Conservation (phyloP, 306 rosid genomes). For the Prunus salicina region DNA sequence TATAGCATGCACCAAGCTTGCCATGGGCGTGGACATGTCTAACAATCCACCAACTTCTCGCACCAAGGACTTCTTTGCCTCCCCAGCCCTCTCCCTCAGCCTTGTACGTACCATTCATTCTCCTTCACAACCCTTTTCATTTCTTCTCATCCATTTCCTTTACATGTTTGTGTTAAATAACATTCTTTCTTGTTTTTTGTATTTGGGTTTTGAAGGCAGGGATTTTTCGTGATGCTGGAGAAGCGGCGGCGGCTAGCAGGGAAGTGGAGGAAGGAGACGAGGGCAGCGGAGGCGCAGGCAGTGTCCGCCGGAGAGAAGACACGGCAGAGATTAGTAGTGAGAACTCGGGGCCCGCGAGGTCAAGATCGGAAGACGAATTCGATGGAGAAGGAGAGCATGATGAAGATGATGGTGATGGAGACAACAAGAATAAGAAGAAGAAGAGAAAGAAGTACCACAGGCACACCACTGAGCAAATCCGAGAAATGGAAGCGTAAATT, state of each 20-base stretch:
- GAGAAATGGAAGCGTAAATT: conserved; percentile 92
- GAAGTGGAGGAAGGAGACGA: conserved; percentile 90
- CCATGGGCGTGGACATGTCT: conserved; percentile 94
- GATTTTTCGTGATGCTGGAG: conserved; percentile 71
- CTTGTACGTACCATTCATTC: conserved; percentile 43
- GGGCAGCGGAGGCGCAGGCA: conserved; percentile 58
- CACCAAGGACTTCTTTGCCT: conserved; percentile 78
- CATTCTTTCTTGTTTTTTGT: background rate
- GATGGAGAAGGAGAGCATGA: conserved; percentile 63
- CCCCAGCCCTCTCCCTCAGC: conserved; percentile 96
- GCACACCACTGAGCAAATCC: conserved; percentile 84
- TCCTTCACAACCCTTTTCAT: background rate
- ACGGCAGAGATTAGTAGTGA: conserved; percentile 84
- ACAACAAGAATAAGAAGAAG: conserved; percentile 52
- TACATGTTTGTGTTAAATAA: background rate
- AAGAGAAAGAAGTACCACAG: conserved; percentile 93
- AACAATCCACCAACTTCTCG: conserved; percentile 73
- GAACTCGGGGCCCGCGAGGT: conserved; percentile 71
- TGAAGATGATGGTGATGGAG: conserved; percentile 46
- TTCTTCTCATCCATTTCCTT: background rate
- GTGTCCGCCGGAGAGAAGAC: conserved; percentile 42
- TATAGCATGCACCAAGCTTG: conserved; percentile 13
- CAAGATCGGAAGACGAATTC: conserved; percentile 87
- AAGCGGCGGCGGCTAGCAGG: conserved; percentile 27
- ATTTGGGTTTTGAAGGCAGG: conserved; percentile 59